Evolutionary conservation across 805 yeast species (phyloP), one percentile per base, ranked within the genome.

Genomic region (Wickerhamomyces silvicola): DNA sequence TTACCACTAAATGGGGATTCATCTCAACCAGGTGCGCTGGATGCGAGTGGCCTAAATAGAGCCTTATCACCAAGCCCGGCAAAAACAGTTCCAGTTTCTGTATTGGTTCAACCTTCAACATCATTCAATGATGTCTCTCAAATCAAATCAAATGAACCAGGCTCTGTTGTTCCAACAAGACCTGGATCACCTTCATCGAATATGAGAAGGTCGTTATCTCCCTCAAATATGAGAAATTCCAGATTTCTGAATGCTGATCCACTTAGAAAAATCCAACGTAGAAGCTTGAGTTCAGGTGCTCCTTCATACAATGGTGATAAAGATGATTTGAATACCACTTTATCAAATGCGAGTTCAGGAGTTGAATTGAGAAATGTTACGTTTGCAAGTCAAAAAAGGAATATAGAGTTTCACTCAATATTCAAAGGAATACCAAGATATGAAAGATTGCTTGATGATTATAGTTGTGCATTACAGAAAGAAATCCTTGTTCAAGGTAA

Each of bases 401-500:
- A 87, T 48, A 58, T 66, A 8, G 96, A 86, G 25, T 92, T 86
- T 54, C 97, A 88, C 57, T 67, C 66, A 24, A 46, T 78, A 5
- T 90, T 90, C 62, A 66, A 75, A 36, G 62, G 73, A n/a, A 61
- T 87, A 1, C 82, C 87, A 3, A 57, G 62, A 20, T 67, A 72
- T 28, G 97, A 90, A 48, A 62, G 75, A 30, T 57, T 90, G 16
- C 57, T 90, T 28, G 96, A 86, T 49, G 97, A 87, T 46, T 88
- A 79, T 50, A 74, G 84, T 18, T 92, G 97, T 64, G 96, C 97
- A 0, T 61, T 88, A 30, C 81, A 88, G 42, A 68, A 85, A 42
- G 98, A 90, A 43, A 84, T 87, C 31, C 64, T 88, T 22, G 62
- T 86, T 11, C 97, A 92, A 46, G 98, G 98, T 6, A 68, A 92